Conservation (phyloP, 1,284 basidiomycete species). For the Vanrija sp. region DNA sequence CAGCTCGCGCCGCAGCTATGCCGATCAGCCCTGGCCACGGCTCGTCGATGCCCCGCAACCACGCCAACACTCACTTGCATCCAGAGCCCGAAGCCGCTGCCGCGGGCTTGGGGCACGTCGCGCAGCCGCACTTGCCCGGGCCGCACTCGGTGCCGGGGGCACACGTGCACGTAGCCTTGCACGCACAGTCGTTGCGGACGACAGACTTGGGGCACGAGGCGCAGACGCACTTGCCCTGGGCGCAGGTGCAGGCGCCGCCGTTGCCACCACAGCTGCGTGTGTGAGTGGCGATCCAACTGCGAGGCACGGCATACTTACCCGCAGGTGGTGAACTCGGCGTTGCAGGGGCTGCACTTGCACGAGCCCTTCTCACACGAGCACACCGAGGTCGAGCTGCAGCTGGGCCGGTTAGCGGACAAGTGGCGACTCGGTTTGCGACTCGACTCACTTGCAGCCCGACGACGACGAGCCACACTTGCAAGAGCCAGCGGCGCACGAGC, state of each 20-base stretch:
- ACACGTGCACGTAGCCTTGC: constrained; percentile 7
- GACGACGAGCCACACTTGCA: not conserved
- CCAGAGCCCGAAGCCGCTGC: not conserved
- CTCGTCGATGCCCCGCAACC: not conserved
- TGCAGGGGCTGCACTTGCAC: too few relatives aligned
- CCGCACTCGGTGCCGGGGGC: constrained; percentile 13
- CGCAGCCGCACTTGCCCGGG: constrained; percentile 5
- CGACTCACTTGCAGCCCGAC: not conserved
- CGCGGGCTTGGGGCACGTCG: constrained; percentile 13
- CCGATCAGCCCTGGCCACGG: not conserved
- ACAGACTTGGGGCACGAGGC: constrained; percentile 17
- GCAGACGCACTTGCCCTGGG: constrained; percentile 21
- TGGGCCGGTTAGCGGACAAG: not conserved
- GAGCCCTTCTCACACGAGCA: too few relatives aligned
- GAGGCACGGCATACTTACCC: too few relatives aligned
- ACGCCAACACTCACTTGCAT: not conserved
- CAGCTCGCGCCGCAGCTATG: constrained; percentile 20
- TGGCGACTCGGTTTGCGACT: not conserved
- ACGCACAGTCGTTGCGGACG: constrained; percentile 12
- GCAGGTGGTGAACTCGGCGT: too few relatives aligned
- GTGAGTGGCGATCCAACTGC: too few relatives aligned
- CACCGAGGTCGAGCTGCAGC: too few relatives aligned
- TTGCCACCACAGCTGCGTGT: too few relatives aligned
- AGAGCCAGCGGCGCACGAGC: not conserved
- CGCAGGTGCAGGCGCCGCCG: constrained; percentile 20